phyloP scores from a whole-genome alignment of 202 grass and related monocot genomes.

The Brachypodium distachyon region DNA sequence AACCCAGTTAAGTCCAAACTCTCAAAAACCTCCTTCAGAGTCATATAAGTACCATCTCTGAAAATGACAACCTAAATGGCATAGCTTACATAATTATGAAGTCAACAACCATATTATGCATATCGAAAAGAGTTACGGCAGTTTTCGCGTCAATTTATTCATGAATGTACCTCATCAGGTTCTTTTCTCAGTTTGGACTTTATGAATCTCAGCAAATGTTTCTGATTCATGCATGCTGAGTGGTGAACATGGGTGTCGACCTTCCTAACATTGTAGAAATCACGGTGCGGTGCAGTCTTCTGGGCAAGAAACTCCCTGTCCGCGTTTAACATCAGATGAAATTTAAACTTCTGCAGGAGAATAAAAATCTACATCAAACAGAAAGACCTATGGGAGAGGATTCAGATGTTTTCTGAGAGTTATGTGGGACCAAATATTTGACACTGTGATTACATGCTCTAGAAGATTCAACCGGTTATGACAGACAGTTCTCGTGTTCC shows the following conservation, averaged over 20 bases:
- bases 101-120: not conserved
- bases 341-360: slow-evolving; percentile 68
- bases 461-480: slow-evolving; percentile 91
- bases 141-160: not conserved
- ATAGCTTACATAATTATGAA: slow-evolving; percentile 22
- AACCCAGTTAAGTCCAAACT: slow-evolving; percentile 97
- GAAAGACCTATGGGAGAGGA: not conserved
- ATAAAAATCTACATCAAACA: slow-evolving; percentile 16
- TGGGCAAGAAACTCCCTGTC: slow-evolving; percentile 97
- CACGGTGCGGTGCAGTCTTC: slow-evolving; percentile 94
- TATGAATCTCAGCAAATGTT: slow-evolving; percentile 86
- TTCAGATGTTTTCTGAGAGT: not conserved
- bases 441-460: slow-evolving; percentile 68
- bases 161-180: slow-evolving; percentile 79
- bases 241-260: slow-evolving; percentile 99
- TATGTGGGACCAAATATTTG: slow-evolving; percentile 2
- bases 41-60: slow-evolving; percentile 98
- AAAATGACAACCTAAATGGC: slow-evolving; percentile 94
- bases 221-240: slow-evolving; percentile 99
- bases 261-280: slow-evolving; percentile 99
- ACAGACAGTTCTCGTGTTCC: slow-evolving; percentile 95
- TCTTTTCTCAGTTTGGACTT: slow-evolving; percentile 97
- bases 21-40: slow-evolving; percentile 96
- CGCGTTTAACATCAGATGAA: slow-evolving; percentile 91
- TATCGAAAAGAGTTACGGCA: not conserved